Conservation (phyloP, 2,329 filamentous ascomycete species). For the Ilyonectria robusta region DNA sequence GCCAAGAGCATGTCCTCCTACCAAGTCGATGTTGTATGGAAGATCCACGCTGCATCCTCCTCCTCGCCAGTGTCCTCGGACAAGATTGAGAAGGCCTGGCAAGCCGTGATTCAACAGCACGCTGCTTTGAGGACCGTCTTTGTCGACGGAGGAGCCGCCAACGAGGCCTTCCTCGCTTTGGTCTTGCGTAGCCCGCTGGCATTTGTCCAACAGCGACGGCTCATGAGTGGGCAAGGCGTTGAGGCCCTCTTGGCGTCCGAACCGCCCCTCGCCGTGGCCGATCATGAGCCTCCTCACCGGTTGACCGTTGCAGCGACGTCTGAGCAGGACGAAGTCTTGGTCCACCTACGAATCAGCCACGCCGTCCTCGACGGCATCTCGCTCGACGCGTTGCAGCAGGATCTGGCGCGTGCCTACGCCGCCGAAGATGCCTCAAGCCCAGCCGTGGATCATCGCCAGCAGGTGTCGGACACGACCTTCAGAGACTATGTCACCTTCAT, state of each 20-base stretch:
- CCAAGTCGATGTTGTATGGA: constrained; percentile 15
- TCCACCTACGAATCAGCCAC: constrained; percentile 21
- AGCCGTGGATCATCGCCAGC: background rate
- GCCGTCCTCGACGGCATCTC: constrained; percentile 15
- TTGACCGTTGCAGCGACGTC: constrained; percentile 11
- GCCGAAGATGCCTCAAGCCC: background rate
- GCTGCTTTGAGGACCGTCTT: constrained; percentile 24
- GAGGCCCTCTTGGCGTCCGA: background rate
- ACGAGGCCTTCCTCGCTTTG: constrained; percentile 21
- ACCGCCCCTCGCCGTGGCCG: constrained; percentile 5
- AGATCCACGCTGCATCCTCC: background rate
- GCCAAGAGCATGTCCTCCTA: constrained; percentile 11
- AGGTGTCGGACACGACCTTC: background rate
- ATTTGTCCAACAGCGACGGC: constrained; percentile 4
- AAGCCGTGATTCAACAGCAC: constrained; percentile 10
- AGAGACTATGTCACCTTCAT: constrained; percentile 2
- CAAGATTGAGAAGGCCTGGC: constrained; percentile 16
- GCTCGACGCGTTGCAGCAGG: constrained; percentile 6
- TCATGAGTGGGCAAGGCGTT: background rate
- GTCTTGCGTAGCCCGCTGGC: constrained; percentile 11
- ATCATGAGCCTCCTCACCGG: constrained; percentile 14
- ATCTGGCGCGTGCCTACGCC: constrained; percentile 7
- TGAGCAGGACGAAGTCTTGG: constrained; percentile 5
- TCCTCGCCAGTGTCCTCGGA: background rate
- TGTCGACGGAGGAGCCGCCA: constrained; percentile 18